A percentile compares a stretch with the other conserved stretches of the same genome.
Conservation (phyloP, 495 filamentous ascomycete species). For the Rhypophila decipiens region DNA sequence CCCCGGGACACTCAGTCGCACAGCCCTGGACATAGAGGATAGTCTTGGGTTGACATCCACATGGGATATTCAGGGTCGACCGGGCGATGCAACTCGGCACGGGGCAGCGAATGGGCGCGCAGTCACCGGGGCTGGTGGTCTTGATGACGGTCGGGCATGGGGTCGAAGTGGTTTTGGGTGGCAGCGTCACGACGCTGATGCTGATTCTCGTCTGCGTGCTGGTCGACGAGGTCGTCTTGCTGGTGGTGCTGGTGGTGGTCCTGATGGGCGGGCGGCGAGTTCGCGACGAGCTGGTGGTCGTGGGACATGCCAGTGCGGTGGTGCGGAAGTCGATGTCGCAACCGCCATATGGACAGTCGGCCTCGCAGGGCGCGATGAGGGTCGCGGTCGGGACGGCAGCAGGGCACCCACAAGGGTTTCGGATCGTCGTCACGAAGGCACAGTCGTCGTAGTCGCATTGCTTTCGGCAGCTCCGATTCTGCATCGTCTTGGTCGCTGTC, state of each 20-base stretch:
- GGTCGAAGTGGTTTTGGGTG: slow-evolving; percentile 9
- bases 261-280: background rate
- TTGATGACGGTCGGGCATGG: slow-evolving; percentile 35
- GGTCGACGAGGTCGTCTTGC: slow-evolving; percentile 3
- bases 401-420: slow-evolving; percentile 25
- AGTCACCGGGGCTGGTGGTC: slow-evolving; percentile 32
- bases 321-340: slow-evolving; percentile 25
- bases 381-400: slow-evolving; percentile 23
- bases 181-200: slow-evolving; percentile 21
- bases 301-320: slow-evolving; percentile 12
- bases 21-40: slow-evolving; percentile 35
- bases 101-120: slow-evolving; percentile 33
- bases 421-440: slow-evolving; percentile 17
- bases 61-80: slow-evolving; percentile 28
- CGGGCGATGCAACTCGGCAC: slow-evolving; percentile 32
- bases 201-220: slow-evolving; percentile 11
- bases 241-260: slow-evolving; percentile 8
- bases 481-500: slow-evolving; percentile 21
- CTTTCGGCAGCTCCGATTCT: slow-evolving; percentile 19
- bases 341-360: slow-evolving; percentile 24
- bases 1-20: slow-evolving; percentile 28
- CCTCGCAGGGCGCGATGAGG: slow-evolving; percentile 25
- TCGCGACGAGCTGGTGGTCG: slow-evolving; percentile 7
- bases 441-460: slow-evolving; percentile 20
- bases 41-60: slow-evolving; percentile 32